Percentiles rank a stretch among this genome's conserved stretches.
Evolutionary conservation across 106 monocot species (phyloP).

Genomic region (Agapanthus africanus): DNA sequence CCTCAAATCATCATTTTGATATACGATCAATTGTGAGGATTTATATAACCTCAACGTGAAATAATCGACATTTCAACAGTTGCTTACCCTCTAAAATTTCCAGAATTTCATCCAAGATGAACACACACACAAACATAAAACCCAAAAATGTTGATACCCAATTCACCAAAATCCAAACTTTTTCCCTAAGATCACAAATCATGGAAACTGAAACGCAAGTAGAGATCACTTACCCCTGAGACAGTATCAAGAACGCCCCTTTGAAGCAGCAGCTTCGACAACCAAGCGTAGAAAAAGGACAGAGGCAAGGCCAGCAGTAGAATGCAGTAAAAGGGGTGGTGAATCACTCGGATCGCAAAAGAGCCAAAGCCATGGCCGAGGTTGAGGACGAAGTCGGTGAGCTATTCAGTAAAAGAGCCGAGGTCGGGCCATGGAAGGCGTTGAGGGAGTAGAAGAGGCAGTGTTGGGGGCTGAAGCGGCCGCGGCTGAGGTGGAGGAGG

Average conservation of each 20-base stretch:
- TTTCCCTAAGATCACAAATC: no score
- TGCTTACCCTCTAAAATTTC: no score
- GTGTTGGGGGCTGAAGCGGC: slow-evolving; percentile 79
- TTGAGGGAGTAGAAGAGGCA: slow-evolving; percentile 77
- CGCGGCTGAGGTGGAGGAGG: slow-evolving; percentile 42
- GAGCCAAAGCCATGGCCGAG: slow-evolving; percentile 31
- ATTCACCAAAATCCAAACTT: no score
- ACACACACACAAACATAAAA: no score
- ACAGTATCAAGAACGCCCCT: slow-evolving; percentile 41
- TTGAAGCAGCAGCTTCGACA: slow-evolving; percentile 35
- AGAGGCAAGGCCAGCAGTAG: slow-evolving; percentile 71
- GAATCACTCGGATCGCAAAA: slow-evolving; percentile 41
- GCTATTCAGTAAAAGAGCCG: slow-evolving; percentile 77
- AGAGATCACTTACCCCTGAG: slow-evolving; percentile 59
- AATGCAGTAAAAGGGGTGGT: slow-evolving; percentile 72
- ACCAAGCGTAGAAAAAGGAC: slow-evolving; percentile 48
- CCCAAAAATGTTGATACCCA: no score
- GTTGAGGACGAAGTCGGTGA: slow-evolving; percentile 22
- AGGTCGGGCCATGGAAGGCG: slow-evolving; percentile 86
- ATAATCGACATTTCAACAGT: no score
- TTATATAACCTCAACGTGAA: no score
- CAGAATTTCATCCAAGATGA: no score
- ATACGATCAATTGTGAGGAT: no score
- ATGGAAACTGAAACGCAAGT: no score
- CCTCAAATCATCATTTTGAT: no score